Evolutionary conservation across 352 stramenopile genomes (phyloP).

Genomic region (Globisporangium cylindrosporum): DNA sequence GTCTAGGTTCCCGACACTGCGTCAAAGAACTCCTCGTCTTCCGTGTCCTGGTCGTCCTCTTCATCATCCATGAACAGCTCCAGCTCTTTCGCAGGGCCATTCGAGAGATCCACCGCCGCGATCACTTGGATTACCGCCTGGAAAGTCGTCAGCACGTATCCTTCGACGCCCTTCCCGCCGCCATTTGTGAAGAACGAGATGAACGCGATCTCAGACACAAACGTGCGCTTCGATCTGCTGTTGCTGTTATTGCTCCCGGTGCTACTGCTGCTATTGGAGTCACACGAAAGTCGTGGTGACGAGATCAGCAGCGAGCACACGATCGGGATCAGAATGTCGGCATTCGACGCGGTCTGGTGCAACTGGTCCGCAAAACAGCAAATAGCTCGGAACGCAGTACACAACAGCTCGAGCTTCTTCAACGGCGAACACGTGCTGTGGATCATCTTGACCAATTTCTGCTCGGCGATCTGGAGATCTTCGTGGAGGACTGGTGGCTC

Average conservation of each 20-base stretch:
- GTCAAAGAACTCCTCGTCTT: slow-evolving; percentile 57
- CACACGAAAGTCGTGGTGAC: slow-evolving; percentile 26
- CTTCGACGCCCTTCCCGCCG: slow-evolving; percentile 71
- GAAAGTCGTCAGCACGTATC: slow-evolving; percentile 76
- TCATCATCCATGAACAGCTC: slow-evolving; percentile 45
- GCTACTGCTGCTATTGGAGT: neutral
- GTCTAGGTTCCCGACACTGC: slow-evolving; percentile 24
- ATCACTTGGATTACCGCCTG: slow-evolving; percentile 71
- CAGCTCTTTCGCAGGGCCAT: slow-evolving; percentile 48
- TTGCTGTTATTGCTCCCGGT: neutral
- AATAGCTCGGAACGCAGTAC: slow-evolving; percentile 52
- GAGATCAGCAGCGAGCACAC: slow-evolving; percentile 59
- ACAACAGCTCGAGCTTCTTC: slow-evolving; percentile 63
- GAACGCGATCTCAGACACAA: slow-evolving; percentile 74
- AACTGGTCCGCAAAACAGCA: slow-evolving; percentile 67
- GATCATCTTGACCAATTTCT: slow-evolving; percentile 44
- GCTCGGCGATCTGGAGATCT: slow-evolving; percentile 43
- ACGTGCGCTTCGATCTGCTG: slow-evolving; percentile 21
- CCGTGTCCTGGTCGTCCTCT: slow-evolving; percentile 27
- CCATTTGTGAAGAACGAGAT: slow-evolving; percentile 76
- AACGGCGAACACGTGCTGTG: slow-evolving; percentile 46
- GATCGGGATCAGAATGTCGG: slow-evolving; percentile 72
- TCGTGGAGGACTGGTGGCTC: slow-evolving; percentile 22
- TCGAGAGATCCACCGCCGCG: slow-evolving; percentile 54
- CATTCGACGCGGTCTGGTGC: slow-evolving; percentile 57